These are phyloP conservation scores for Fraxinus greggii DNA, from an alignment of 305 asterid genomes.

Conservation along the genomic window DNA sequence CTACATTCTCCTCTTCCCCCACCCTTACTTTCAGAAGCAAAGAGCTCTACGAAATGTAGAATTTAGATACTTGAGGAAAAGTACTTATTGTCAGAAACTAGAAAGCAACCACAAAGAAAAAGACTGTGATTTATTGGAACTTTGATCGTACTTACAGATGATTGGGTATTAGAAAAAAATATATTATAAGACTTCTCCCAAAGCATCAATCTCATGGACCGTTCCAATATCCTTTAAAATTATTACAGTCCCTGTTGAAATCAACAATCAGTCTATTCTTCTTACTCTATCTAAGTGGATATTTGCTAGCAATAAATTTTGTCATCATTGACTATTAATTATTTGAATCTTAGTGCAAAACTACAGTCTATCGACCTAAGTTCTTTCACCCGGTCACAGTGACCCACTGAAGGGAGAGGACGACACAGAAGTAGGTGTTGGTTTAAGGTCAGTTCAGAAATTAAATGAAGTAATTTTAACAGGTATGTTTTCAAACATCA, in stretches of 20 bases:
- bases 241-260: neutral
- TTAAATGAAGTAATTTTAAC: neutral
- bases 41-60: neutral
- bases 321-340: neutral
- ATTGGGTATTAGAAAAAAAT: neutral
- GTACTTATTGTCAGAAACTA: neutral
- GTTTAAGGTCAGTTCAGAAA: neutral
- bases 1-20: neutral
- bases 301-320: neutral
- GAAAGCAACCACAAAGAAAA: neutral
- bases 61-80: neutral
- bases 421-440: neutral
- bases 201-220: neutral
- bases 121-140: neutral
- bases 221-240: neutral
- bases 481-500: neutral
- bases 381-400: neutral
- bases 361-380: neutral
- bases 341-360: neutral
- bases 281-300: neutral
- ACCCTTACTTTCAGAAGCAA: neutral
- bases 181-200: neutral
- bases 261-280: neutral
- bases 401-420: neutral
- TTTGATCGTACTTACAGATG: neutral